A percentile compares a stretch with the other conserved stretches of the same genome.
These are phyloP conservation scores for Colletotrichum coccodes DNA, from an alignment of 2,329 filamentous ascomycete species.

Conservation along the genomic window DNA sequence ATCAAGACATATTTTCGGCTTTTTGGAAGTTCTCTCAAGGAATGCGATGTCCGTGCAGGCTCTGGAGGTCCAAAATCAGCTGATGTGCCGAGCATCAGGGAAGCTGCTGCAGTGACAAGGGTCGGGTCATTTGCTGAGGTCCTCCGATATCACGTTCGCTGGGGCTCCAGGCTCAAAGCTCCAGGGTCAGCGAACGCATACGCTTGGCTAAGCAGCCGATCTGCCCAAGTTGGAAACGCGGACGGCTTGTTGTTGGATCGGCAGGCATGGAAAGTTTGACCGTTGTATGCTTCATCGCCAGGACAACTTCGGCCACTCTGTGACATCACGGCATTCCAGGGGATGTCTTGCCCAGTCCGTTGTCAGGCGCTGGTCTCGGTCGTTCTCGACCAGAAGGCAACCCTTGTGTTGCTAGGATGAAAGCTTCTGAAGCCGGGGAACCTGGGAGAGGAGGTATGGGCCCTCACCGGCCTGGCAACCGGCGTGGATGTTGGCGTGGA, in stretches of 20 bases:
- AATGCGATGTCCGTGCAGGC: not conserved
- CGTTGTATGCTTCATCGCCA: not conserved
- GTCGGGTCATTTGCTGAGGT: slow-evolving; percentile 19
- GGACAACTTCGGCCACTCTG: not conserved
- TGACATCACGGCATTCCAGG: not conserved
- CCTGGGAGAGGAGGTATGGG: not conserved
- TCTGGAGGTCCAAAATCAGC: not conserved
- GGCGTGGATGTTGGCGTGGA: slow-evolving; percentile 1
- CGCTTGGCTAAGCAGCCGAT: not conserved
- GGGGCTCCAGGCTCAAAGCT: slow-evolving; percentile 1
- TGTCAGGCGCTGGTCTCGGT: not conserved
- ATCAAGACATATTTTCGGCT: not conserved
- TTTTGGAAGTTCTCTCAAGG: not conserved
- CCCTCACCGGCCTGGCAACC: slow-evolving; percentile 14
- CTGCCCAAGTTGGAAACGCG: not conserved
- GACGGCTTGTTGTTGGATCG: not conserved
- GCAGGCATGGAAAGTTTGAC: not conserved
- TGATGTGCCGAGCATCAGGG: slow-evolving; percentile 18
- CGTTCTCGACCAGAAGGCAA: not conserved
- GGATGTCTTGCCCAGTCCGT: not conserved
- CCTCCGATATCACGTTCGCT: slow-evolving; percentile 15
- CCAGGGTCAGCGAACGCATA: not conserved
- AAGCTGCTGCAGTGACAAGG: slow-evolving; percentile 24
- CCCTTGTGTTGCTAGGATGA: not conserved
- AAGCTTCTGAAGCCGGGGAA: slow-evolving; percentile 12